A percentile compares a stretch with the other conserved stretches of the same genome.
phyloP scores from a whole-genome alignment of 2,329 filamentous ascomycete species.

The Colletotrichum theobromicola region DNA sequence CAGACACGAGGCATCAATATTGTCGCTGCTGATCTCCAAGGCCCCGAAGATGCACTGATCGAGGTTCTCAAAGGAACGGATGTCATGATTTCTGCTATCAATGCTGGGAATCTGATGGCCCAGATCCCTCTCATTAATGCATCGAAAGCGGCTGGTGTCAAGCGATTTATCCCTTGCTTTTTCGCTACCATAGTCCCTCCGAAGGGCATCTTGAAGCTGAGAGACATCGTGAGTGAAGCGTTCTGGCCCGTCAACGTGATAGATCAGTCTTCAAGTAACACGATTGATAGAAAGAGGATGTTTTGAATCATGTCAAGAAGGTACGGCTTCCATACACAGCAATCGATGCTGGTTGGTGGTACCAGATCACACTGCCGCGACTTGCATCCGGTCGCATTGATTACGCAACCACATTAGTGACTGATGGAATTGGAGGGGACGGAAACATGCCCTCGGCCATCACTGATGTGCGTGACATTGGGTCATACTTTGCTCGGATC shows the following conservation, averaged over 20 bases:
- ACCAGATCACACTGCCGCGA: not conserved
- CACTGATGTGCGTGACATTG: slow-evolving; percentile 41
- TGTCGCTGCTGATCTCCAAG: not conserved
- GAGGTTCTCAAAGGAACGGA: not conserved
- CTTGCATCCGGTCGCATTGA: not conserved
- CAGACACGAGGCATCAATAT: not conserved
- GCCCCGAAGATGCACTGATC: not conserved
- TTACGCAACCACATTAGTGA: not conserved
- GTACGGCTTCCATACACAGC: not conserved
- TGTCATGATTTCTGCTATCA: not conserved
- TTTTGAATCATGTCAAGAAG: not conserved
- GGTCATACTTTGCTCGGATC: slow-evolving; percentile 54
- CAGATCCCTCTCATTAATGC: slow-evolving; percentile 53
- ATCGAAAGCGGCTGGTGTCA: slow-evolving; percentile 51
- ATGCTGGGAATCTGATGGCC: slow-evolving; percentile 31
- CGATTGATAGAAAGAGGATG: not conserved
- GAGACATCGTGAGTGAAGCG: not conserved
- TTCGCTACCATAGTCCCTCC: slow-evolving; percentile 46
- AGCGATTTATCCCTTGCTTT: slow-evolving; percentile 56
- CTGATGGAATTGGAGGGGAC: not conserved
- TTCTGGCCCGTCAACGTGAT: rapidly evolving
- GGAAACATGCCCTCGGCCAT: not conserved
- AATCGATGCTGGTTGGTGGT: not conserved
- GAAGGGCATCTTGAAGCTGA: slow-evolving; percentile 21
- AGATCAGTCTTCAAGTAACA: not conserved